A percentile compares a stretch with the other conserved stretches of the same genome.
Evolutionary conservation across 2,329 filamentous ascomycete genomes (phyloP).

Genomic region (Aureobasidium sp.): DNA sequence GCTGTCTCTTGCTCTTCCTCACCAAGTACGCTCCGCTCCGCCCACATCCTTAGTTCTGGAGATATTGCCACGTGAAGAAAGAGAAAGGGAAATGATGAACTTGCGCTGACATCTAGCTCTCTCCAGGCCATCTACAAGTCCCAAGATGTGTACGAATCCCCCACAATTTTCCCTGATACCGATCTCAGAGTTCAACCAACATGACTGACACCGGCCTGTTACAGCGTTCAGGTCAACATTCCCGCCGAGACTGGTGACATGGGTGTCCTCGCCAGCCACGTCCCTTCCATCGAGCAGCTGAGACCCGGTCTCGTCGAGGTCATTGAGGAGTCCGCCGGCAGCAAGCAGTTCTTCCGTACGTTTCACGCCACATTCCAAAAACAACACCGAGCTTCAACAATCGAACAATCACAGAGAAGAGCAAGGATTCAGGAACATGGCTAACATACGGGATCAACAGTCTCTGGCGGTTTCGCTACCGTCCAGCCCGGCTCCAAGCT

Average conservation of each 20-base stretch:
- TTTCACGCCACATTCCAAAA: constrained; percentile 25
- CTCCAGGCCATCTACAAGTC: constrained; percentile 62
- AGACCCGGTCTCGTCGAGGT: constrained; percentile 94
- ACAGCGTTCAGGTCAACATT: constrained; percentile 95
- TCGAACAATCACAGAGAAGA: background rate
- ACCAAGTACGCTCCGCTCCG: constrained; percentile 67
- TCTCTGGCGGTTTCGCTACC: constrained; percentile 93
- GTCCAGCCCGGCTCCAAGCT: constrained; percentile 91
- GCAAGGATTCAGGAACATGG: background rate
- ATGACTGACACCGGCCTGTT: constrained; percentile 31
- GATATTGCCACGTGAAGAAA: background rate
- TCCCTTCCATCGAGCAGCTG: constrained; percentile 97
- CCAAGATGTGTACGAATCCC: constrained; percentile 56
- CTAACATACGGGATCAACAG: constrained; percentile 40
- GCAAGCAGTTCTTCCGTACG: constrained; percentile 98
- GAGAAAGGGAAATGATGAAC: background rate
- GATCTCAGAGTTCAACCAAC: background rate
- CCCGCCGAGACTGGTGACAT: constrained; percentile 97
- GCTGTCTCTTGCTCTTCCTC: constrained; percentile 93
- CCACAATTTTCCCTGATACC: constrained; percentile 16
- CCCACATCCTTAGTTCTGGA: background rate
- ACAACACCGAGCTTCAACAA: constrained; percentile 12
- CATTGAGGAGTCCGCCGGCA: constrained; percentile 80
- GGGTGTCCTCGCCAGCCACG: constrained; percentile 98
- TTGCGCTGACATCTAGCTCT: constrained; percentile 21